phyloP scores from a whole-genome alignment of 2,329 filamentous ascomycete genomes.

The Biscogniauxia marginata region DNA sequence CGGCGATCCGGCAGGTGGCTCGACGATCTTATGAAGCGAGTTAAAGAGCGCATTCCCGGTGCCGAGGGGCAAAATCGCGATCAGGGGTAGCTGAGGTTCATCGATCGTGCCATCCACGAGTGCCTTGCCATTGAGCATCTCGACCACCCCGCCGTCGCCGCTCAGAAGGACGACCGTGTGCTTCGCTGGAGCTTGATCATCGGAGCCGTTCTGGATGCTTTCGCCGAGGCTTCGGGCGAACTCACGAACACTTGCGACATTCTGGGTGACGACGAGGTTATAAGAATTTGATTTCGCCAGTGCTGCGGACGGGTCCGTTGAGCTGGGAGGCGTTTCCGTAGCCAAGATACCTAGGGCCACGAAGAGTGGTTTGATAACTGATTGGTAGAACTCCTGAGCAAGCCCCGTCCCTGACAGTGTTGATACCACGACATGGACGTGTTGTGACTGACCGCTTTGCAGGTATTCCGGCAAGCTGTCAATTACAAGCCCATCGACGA shows the following conservation, averaged over 20 bases:
- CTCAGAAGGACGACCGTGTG: constrained; percentile 76
- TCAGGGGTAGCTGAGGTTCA: constrained; percentile 36
- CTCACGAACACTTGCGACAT: constrained; percentile 60
- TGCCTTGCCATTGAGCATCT: constrained; percentile 68
- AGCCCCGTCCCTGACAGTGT: constrained; percentile 62
- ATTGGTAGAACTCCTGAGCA: constrained; percentile 54
- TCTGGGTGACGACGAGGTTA: constrained; percentile 61
- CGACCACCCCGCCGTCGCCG: constrained; percentile 83
- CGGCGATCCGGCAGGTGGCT: constrained; percentile 34
- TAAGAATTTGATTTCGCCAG: constrained; percentile 35
- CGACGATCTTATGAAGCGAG: constrained; percentile 58
- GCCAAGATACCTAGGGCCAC: constrained; percentile 39
- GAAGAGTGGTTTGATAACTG: constrained; percentile 57
- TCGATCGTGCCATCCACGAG: constrained; percentile 2
- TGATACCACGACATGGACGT: constrained; percentile 66
- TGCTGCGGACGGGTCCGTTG: constrained; percentile 4
- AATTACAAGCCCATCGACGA: constrained; percentile 39
- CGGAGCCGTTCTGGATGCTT: constrained; percentile 10
- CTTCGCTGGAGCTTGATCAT: constrained; percentile 6
- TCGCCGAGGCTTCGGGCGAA: constrained; percentile 50
- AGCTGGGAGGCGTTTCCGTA: constrained; percentile 12
- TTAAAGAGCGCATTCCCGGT: constrained; percentile 66
- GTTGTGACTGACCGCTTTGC: constrained; percentile 17
- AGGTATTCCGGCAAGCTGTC: constrained; percentile 39
- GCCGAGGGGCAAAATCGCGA: constrained; percentile 59